phyloP scores from a whole-genome alignment of 192 early-diverging fungal species.

The Linnemannia elongata region DNA sequence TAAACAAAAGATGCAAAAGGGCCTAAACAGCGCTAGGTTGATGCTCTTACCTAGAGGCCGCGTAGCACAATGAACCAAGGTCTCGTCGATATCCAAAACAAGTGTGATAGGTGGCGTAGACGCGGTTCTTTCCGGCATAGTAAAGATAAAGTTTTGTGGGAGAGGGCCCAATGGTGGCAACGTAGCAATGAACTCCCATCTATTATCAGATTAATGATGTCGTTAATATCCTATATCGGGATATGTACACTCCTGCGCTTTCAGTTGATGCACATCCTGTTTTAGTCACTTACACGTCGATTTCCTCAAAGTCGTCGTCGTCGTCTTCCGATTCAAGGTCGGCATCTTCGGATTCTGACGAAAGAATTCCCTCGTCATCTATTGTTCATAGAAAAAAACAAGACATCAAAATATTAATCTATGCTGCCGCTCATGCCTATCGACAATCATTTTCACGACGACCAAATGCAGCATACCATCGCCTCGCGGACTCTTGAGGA shows the following conservation, averaged over 20 bases:
- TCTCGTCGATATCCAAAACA: slow-evolving; percentile 78
- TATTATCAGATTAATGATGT: neutral
- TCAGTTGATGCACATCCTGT: neutral
- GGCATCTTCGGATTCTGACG: slow-evolving; percentile 52
- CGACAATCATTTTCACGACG: neutral
- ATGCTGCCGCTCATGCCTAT: neutral
- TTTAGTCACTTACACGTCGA: slow-evolving; percentile 42
- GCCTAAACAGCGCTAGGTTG: neutral
- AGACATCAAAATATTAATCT: neutral
- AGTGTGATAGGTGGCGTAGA: slow-evolving; percentile 75
- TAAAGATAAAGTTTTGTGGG: slow-evolving; percentile 65
- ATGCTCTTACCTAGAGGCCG: slow-evolving; percentile 33
- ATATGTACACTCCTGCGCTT: neutral
- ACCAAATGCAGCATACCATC: slow-evolving; percentile 30
- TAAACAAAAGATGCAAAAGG: neutral
- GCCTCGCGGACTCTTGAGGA: slow-evolving; percentile 44
- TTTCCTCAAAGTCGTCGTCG: slow-evolving; percentile 56
- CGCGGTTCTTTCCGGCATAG: slow-evolving; percentile 72
- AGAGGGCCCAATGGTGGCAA: slow-evolving; percentile 71
- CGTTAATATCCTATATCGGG: neutral
- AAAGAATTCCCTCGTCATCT: slow-evolving; percentile 55
- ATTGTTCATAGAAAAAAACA: neutral
- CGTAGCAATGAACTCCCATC: slow-evolving; percentile 68
- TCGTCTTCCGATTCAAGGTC: slow-evolving; percentile 56
- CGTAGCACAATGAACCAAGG: slow-evolving; percentile 77